Evolutionary conservation across 1,139 yeast species (phyloP), one percentile per base, ranked within the genome.

Genomic region (Diutina pseudorugosa): DNA sequence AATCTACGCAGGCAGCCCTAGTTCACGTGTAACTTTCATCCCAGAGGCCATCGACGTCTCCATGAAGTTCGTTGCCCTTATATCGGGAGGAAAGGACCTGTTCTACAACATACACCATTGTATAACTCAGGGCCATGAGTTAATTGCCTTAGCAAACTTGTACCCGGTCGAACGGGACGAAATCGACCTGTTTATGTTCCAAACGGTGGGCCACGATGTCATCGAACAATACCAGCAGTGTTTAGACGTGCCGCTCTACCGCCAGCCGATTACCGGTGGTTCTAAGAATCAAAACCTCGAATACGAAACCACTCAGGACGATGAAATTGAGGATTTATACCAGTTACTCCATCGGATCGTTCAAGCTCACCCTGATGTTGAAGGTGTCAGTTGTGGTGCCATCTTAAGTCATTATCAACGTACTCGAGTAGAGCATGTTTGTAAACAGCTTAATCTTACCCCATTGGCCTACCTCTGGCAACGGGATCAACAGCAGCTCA

Each of bases 41-140:
- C 88, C 96, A 0, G 98, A 98, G 3, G 98, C 98, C 0, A 93
- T 93, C 65, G 98, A 93, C 25, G 11, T 2, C 43, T 11, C 33
- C 8, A 93, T 93, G 98, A 90, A 89, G 67, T 88, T 90, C 62
- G 86, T 89, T 43, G 98, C 96, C 0, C 73, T 93, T 47, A 82
- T 93, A 1, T 88, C 96, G 0, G 98, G 98, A 3, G 98, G 98
- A 0, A 93, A 93, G 65, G 98, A 93, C 66, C 90, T 97, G 7
- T 89, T 91, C 69, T 93, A 77, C 65, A 93, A 91, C 63, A 82
- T 93, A 45, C 72, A 89, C 50, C 96, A 91, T 62, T 89, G 98
- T 62, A 62, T 86, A 14, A 75, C 79, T 3, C 82, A 85, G 55
- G 95, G 95, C 5, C 98, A 93, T 68, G 86, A 87, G 60, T 70